Conservation (phyloP, 2,329 filamentous ascomycete species). For the Didymella sp. region DNA sequence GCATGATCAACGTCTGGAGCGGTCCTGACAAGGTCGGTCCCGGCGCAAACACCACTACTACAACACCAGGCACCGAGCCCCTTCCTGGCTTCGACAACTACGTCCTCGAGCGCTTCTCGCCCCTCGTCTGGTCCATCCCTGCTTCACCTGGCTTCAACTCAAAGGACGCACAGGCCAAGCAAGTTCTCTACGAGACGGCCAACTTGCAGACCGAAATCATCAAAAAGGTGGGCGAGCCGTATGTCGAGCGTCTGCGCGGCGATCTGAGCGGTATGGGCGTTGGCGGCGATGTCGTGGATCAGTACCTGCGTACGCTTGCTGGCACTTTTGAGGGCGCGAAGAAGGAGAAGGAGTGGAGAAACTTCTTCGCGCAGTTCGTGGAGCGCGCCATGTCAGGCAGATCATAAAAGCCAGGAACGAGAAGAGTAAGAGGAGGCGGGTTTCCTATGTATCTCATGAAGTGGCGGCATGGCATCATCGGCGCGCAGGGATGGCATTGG, state of each 20-base stretch:
- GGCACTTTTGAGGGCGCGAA: constrained; percentile 44
- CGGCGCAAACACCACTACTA: constrained; percentile 42
- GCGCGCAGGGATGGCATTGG: constrained; percentile 20
- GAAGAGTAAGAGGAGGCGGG: not conserved
- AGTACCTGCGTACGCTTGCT: constrained; percentile 63
- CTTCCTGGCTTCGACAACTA: constrained; percentile 91
- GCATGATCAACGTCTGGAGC: constrained; percentile 89
- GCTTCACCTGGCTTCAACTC: constrained; percentile 80
- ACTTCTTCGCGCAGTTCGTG: constrained; percentile 55
- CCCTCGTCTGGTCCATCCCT: constrained; percentile 88
- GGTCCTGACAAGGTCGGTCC: constrained; percentile 70
- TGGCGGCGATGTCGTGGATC: constrained; percentile 67
- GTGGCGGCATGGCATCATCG: constrained; percentile 21
- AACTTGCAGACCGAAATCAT: constrained; percentile 88
- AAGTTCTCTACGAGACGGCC: constrained; percentile 87
- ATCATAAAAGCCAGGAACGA: not conserved
- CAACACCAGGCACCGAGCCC: constrained; percentile 60
- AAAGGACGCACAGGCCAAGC: constrained; percentile 85
- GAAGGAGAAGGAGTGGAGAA: constrained; percentile 54
- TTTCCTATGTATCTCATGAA: constrained; percentile 17
- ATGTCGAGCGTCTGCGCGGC: constrained; percentile 72
- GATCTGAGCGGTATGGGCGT: constrained; percentile 72
- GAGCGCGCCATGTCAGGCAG: constrained; percentile 35
- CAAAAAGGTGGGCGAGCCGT: constrained; percentile 83
- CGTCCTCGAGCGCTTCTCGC: constrained; percentile 86